Base-by-base conservation (phyloP, 1,284 basidiomycete genomes). In the Cryptococcus jaspeensis region DNA sequence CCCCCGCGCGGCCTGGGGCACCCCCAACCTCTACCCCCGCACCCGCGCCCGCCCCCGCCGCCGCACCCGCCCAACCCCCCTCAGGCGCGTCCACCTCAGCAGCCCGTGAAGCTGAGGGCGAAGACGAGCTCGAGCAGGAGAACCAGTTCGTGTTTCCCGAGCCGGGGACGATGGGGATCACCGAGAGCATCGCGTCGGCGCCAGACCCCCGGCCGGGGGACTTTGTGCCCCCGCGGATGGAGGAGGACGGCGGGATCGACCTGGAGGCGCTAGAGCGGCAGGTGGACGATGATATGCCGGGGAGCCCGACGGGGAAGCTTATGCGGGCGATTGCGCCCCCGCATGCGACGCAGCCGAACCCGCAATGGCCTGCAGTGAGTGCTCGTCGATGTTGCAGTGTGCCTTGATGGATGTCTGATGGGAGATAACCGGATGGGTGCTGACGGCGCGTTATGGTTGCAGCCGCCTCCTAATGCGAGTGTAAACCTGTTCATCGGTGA, bases 381-480 rank as follows among this genome's bases (percentile, higher is more conserved):
- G 5, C 37, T 35, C n/a, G 15, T 45, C 7, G 44, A 7, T 47
- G 18, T 13, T 36, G 16, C 16, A 16, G 11, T 46, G 49, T n/a
- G 28, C 28, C 28, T 32, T 32, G 39, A 46, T 45, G 22, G 25
- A 22, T 25, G 22, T 36, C 23, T 32, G 9, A 45, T 42, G 13
- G 61, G 41, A 8, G 28, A 32, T 13, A 20, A 28, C 35, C 23
- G 35, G 11, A 7, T 11, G 39, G 28, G 25, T 52, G 50, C 39
- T 42, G 23, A 52, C 28, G 22, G 22, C 11, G 41, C 52, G 42
- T 44, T 45, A 16, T 46, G 42, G 50, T 42, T 52, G n/a, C 62
- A 74, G 72, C 74, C 74, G 25, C 74, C 74, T n/a, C 74, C 69
- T 20, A 73, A 73, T 56, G 72, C 74, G 3, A 73, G 71, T 64